A percentile compares a stretch with the other conserved stretches of the same genome.
phyloP scores from a whole-genome alignment of 805 yeast species.

The Naumovozyma dairenensis region DNA sequence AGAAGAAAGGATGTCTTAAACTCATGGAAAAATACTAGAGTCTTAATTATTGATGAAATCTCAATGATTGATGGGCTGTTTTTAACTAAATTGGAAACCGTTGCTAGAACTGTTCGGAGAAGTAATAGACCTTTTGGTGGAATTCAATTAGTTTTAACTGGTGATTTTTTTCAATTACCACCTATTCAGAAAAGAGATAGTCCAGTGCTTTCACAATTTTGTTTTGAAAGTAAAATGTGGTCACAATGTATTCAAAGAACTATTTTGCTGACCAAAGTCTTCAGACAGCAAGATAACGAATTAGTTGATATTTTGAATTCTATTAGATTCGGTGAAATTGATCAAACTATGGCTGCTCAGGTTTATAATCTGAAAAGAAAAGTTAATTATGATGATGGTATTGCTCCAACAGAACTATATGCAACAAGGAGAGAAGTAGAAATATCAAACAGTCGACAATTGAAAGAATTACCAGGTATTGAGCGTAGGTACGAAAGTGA shows the following conservation, averaged over 20 bases:
- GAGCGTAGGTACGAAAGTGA: slow-evolving; percentile 35
- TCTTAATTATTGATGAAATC: slow-evolving; percentile 80
- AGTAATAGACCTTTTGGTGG: slow-evolving; percentile 77
- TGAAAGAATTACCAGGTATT: slow-evolving; percentile 41
- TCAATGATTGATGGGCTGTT: slow-evolving; percentile 85
- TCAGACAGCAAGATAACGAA: slow-evolving; percentile 69
- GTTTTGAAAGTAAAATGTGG: slow-evolving; percentile 77
- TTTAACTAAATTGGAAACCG: slow-evolving; percentile 60
- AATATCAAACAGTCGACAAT: slow-evolving; percentile 49
- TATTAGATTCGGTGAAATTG: slow-evolving; percentile 62
- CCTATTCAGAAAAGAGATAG: slow-evolving; percentile 54
- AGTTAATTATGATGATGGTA: slow-evolving; percentile 56
- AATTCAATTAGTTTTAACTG: slow-evolving; percentile 76
- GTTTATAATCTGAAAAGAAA: slow-evolving; percentile 50
- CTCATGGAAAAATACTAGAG: slow-evolving; percentile 56
- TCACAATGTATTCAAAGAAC: slow-evolving; percentile 49
- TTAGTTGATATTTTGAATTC: slow-evolving; percentile 74
- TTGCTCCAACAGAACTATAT: slow-evolving; percentile 80
- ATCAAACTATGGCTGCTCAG: slow-evolving; percentile 36
- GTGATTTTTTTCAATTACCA: slow-evolving; percentile 95
- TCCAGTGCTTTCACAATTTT: slow-evolving; percentile 35
- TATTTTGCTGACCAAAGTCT: slow-evolving; percentile 65
- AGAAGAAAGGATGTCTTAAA: slow-evolving; percentile 12
- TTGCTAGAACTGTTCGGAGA: slow-evolving; percentile 52
- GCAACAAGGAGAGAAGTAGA: slow-evolving; percentile 85